Conservation (phyloP, 805 yeast genomes). For the Kurtzmaniella fragi region DNA sequence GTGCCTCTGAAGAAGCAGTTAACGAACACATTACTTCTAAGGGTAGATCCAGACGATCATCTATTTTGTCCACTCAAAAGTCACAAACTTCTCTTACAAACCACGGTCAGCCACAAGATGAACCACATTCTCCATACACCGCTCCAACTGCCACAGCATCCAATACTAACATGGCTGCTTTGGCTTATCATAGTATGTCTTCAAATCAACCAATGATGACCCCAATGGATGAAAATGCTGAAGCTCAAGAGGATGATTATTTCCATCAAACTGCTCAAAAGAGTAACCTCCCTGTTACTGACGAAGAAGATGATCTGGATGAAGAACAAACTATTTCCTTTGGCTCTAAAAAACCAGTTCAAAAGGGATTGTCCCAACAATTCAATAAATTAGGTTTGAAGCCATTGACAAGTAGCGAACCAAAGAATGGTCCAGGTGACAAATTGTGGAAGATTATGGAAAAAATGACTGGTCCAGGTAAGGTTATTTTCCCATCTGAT, state of each 20-base stretch:
- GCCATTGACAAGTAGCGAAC: constrained; percentile 30
- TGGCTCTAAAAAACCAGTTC: constrained; percentile 53
- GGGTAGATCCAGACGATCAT: constrained; percentile 33
- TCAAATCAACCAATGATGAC: constrained; percentile 30
- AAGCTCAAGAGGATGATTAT: constrained; percentile 29
- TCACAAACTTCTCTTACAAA: constrained; percentile 26
- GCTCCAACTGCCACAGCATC: constrained; percentile 79
- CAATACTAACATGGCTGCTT: constrained; percentile 49
- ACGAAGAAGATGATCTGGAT: constrained; percentile 38
- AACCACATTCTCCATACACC: constrained; percentile 64
- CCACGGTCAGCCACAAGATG: constrained; percentile 12
- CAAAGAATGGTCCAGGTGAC: constrained; percentile 44
- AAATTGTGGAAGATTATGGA: constrained; percentile 85
- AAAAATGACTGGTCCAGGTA: constrained; percentile 77
- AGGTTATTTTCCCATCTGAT: constrained; percentile 65
- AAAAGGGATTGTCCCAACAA: constrained; percentile 47
- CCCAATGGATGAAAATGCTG: constrained; percentile 26
- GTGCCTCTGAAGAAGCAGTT: constrained; percentile 70
- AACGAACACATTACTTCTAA: constrained; percentile 26
- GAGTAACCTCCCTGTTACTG: constrained; percentile 1
- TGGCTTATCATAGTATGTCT: constrained; percentile 36
- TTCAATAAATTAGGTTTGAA: constrained; percentile 30
- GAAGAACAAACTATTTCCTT: constrained; percentile 52
- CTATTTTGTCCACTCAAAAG: constrained; percentile 23
- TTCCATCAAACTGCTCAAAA: constrained; percentile 25